Evolutionary conservation across 1,284 basidiomycete species (phyloP), one percentile per base, ranked within the genome.

Genomic region (Phaffia rhodozyma): DNA sequence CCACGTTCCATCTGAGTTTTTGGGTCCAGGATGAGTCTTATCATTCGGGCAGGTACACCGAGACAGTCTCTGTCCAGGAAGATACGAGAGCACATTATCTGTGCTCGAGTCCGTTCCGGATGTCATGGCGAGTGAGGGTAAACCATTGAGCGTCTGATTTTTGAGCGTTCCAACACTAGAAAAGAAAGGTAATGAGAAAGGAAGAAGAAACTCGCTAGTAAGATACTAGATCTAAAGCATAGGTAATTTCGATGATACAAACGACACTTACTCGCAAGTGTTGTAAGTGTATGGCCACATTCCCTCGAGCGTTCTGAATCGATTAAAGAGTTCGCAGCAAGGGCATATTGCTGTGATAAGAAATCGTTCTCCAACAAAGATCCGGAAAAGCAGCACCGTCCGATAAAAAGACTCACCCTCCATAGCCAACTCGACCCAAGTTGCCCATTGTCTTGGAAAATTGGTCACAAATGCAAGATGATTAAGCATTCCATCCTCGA

Each of bases 381-480:
- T 9, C 4, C 5, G 16, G 38, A 5, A 43, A 43, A 43, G 38
- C 13, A 43, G 16, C 5, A 43, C 38, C 13, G 38, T 11, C 16
- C 13, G 38, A 16, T 43, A 16, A 43, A 16, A 43, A 2, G 13
- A 43, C 13, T 43, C 16, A 43, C 38, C 38, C 38, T 43, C 38
- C 38, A 16, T 43, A 43, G 16, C 38, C 38, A 11, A 43, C 38
- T 43, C 38, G 38, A 43, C 38, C 38, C 38, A 43, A 80, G 71
- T 94, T 94, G 4, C 91, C 91, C 87, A 96, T 89, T 6, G 86
- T 89, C 91, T 91, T 93, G 66, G 86, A 74, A 55, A 84, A 85
- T 43, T 16, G 38, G 38, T 16, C 38, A 43, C 5, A 43, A 43
- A 11, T 2, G 13, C 16, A 16, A 43, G 16, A 16, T 43, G 6